Conservation (phyloP, 345 rosid genomes). For the Eucalyptus albens region DNA sequence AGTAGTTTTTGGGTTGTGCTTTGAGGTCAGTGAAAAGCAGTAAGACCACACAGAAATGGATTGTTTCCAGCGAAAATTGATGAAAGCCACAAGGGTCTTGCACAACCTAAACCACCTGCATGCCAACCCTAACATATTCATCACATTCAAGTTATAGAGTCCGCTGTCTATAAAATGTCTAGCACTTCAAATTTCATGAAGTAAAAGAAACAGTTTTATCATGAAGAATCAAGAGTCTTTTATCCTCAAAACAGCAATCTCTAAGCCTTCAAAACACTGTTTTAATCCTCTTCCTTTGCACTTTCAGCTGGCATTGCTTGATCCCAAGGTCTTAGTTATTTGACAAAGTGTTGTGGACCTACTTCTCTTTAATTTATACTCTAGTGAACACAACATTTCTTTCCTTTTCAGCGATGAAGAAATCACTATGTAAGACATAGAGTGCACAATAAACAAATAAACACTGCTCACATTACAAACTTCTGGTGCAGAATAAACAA, state of each 20-base stretch:
- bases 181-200: neutral
- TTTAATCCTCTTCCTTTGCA: neutral
- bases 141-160: neutral
- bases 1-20: neutral
- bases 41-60: neutral
- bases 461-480: neutral
- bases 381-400: neutral
- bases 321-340: neutral
- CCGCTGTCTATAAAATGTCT: neutral
- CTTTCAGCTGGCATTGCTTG: neutral
- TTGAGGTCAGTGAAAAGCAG: neutral
- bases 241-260: neutral
- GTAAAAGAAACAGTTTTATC: neutral
- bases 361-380: neutral
- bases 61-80: neutral
- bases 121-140: neutral
- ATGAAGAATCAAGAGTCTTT: neutral
- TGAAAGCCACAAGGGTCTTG: neutral
- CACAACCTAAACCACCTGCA: neutral
- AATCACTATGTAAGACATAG: neutral
- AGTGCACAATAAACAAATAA: neutral
- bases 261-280: neutral
- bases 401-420: neutral
- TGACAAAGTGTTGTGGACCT: neutral
- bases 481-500: neutral